Evolutionary conservation across 108 stramenopile species (phyloP).

Genomic region (Pseudonitzschia multiseries): DNA sequence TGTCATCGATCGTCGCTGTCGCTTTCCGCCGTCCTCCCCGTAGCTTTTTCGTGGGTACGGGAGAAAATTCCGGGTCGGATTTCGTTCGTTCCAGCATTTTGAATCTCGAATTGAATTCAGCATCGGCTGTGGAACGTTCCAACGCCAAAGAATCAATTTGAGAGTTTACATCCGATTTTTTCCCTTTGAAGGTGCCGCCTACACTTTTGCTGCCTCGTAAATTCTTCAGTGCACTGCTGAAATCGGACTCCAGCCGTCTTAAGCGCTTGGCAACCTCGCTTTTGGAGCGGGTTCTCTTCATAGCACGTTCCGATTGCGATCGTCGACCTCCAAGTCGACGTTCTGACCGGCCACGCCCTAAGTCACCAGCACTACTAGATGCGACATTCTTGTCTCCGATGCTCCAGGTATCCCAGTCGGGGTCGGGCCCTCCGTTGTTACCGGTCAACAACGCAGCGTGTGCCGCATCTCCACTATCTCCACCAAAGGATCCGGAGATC

Average conservation of each 20-base stretch:
- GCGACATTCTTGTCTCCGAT: neutral
- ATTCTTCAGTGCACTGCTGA: neutral
- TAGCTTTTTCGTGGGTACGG: neutral
- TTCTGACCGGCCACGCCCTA: neutral
- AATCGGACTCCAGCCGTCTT: neutral
- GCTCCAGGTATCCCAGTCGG: conserved; percentile 7
- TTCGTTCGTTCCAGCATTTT: neutral
- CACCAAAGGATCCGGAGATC: conserved; percentile 11
- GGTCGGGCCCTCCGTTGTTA: neutral
- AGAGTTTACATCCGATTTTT: neutral
- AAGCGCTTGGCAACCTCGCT: conserved; percentile 8
- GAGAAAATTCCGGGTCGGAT: neutral
- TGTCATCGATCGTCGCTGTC: neutral
- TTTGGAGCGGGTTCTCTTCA: neutral
- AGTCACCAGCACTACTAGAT: neutral
- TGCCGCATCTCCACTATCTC: neutral
- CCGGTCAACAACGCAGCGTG: neutral
- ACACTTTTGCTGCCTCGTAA: conserved; percentile 3
- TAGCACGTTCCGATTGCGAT: conserved; percentile 1
- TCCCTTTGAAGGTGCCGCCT: conserved; percentile 10
- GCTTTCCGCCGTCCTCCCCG: conserved; percentile 9
- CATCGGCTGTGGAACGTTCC: conserved; percentile 14
- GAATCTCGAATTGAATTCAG: neutral
- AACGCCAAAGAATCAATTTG: conserved; percentile 2
- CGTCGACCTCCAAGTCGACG: neutral